These are phyloP conservation scores for Ostreobium quekettii DNA, from an alignment of 139 green algal genomes.

Conservation along the genomic window DNA sequence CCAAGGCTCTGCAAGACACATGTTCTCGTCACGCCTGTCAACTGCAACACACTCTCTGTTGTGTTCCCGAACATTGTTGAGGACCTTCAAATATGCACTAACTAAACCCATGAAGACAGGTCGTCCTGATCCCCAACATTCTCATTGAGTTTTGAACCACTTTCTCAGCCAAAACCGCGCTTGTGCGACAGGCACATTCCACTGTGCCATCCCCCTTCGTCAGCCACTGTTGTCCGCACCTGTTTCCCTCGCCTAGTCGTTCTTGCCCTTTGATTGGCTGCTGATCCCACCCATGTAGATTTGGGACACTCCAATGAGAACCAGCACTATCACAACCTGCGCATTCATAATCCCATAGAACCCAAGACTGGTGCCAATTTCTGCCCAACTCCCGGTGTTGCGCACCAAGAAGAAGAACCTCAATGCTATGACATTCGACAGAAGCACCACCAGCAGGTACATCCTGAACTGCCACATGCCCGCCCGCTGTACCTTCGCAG, in stretches of 20 bases:
- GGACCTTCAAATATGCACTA: too few relatives aligned
- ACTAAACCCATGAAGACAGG: too few relatives aligned
- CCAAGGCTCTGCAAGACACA: too few relatives aligned
- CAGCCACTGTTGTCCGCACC: background rate
- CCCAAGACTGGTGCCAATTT: conserved; percentile 28
- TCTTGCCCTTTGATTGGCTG: too few relatives aligned
- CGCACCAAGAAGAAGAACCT: conserved; percentile 31
- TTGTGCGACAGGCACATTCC: too few relatives aligned
- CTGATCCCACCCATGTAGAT: conserved; percentile 6
- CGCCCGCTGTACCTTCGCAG: conserved; percentile 1
- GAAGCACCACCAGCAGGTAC: conserved; percentile 26
- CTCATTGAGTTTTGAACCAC: too few relatives aligned
- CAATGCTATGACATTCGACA: conserved; percentile 26
- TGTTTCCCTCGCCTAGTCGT: background rate
- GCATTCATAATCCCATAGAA: conserved; percentile 25
- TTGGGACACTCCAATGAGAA: conserved; percentile 9
- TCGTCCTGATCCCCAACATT: too few relatives aligned
- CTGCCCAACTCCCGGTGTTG: conserved; percentile 25
- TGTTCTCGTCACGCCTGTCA: too few relatives aligned
- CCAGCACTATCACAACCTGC: conserved; percentile 24
- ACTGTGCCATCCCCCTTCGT: background rate
- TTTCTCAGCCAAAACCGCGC: too few relatives aligned
- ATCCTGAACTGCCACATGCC: background rate
- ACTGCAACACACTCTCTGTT: too few relatives aligned
- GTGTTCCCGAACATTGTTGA: too few relatives aligned